Conservation (phyloP, 2,329 filamentous ascomycete species). For the Neoascochyta sp. region DNA sequence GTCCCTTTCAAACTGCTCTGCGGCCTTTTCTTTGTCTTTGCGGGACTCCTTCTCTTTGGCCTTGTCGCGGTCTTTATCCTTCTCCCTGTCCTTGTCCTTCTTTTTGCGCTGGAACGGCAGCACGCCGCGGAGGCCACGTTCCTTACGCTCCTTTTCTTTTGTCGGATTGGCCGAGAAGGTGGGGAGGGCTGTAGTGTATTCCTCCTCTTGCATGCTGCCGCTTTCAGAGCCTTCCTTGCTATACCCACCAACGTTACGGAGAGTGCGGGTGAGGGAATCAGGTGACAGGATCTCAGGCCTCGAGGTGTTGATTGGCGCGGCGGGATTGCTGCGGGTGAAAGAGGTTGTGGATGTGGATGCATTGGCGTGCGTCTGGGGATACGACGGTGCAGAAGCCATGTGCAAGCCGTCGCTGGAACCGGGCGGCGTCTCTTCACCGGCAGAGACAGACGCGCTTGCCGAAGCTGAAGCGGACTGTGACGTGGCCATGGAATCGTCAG, state of each 20-base stretch:
- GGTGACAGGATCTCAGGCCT: conserved; percentile 15
- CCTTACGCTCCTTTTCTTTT: conserved; percentile 37
- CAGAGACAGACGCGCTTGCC: conserved; percentile 30
- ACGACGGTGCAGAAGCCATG: conserved; percentile 31
- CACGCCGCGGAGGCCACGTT: conserved; percentile 40
- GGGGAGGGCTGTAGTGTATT: conserved; percentile 38
- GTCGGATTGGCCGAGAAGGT: conserved; percentile 31
- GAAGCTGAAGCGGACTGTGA: conserved; percentile 29
- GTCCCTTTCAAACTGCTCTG: conserved; percentile 16
- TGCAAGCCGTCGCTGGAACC: conserved; percentile 37
- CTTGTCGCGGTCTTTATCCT: conserved; percentile 18
- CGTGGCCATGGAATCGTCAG: conserved; percentile 23
- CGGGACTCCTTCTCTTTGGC: conserved; percentile 15
- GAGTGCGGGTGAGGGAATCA: conserved; percentile 22
- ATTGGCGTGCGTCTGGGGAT: conserved; percentile 26
- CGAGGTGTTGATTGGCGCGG: conserved; percentile 22
- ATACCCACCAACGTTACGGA: conserved; percentile 23
- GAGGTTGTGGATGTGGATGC: conserved; percentile 20
- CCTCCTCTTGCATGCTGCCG: conserved; percentile 36
- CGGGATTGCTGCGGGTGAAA: conserved; percentile 12
- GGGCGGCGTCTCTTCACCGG: conserved; percentile 36
- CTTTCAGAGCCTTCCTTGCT: conserved; percentile 34
- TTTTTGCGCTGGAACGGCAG: conserved; percentile 37
- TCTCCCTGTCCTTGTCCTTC: conserved; percentile 29
- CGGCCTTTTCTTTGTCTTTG: conserved; percentile 14